Evolutionary conservation across 1,139 yeast species (phyloP).

Genomic region (Zygosaccharomyces sapae): DNA sequence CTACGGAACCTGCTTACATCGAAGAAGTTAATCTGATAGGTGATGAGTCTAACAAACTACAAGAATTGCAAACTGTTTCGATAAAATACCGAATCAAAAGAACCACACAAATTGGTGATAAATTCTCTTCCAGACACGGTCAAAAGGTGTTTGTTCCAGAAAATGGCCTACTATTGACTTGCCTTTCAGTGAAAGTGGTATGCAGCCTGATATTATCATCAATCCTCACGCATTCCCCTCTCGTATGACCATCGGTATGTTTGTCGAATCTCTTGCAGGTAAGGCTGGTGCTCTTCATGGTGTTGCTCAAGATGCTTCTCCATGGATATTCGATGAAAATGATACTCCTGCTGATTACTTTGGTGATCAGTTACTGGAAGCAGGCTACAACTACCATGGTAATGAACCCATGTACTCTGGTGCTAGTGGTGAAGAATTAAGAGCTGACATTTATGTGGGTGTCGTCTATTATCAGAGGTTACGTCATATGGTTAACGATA

Average conservation of each 20-base stretch:
- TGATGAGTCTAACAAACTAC: conserved; percentile 66
- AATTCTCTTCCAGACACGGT: conserved; percentile 97
- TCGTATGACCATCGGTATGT: conserved; percentile 99
- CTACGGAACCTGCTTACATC: conserved; percentile 89
- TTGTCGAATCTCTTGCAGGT: conserved; percentile 95
- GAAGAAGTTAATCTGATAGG: conserved; percentile 93
- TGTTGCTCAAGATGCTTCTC: conserved; percentile 94
- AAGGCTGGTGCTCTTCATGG: conserved; percentile 98
- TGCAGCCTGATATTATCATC: conserved; percentile 94
- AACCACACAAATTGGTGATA: conserved; percentile 94
- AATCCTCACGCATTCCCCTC: conserved; percentile 99
- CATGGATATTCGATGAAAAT: conserved; percentile 87
- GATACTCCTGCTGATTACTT: conserved; percentile 97
- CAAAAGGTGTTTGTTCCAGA: conserved; percentile 98
- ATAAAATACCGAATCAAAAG: conserved; percentile 90
- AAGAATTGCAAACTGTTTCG: conserved; percentile 79
- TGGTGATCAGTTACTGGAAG: conserved; percentile 80
- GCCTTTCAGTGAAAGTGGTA: conserved; percentile 96
- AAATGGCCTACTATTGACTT: conserved; percentile 96
- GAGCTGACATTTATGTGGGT: conserved; percentile 94
- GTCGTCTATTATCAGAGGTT: conserved; percentile 96
- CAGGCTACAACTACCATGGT: conserved; percentile 97
- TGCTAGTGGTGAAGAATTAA: conserved; percentile 94
- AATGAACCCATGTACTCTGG: conserved; percentile 99
- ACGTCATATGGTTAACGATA: conserved; percentile 99